A percentile compares a stretch with the other conserved stretches of the same genome.
Evolutionary conservation across 2,329 filamentous ascomycete genomes (phyloP).

Genomic region (Pseudopyricularia javanii): DNA sequence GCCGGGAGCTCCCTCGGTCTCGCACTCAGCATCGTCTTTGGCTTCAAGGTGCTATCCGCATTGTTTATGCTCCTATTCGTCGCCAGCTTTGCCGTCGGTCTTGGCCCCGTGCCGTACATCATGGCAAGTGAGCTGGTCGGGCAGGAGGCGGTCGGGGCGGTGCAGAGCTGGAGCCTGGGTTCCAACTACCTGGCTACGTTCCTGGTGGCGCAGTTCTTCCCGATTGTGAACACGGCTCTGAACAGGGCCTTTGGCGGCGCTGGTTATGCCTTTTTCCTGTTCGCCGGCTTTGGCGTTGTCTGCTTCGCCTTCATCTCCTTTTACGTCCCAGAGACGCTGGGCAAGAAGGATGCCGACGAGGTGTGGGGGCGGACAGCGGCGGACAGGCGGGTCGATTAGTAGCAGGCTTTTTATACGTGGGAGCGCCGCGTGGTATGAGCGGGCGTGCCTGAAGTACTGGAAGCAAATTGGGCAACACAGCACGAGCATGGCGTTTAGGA

Average conservation of each 20-base stretch:
- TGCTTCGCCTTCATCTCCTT: constrained; percentile 61
- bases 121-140: constrained; percentile 83
- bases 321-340: constrained; percentile 78
- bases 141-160: constrained; percentile 79
- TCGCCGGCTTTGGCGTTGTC: constrained; percentile 58
- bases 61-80: constrained; percentile 78
- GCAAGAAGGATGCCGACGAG: constrained; percentile 72
- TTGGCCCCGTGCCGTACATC: constrained; percentile 92
- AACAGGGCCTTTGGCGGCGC: constrained; percentile 51
- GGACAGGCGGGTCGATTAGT: constrained; percentile 33
- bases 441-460: too few relatives aligned
- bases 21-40: constrained; percentile 66
- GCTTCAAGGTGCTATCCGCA: constrained; percentile 64
- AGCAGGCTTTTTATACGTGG: neutral
- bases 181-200: constrained; percentile 89
- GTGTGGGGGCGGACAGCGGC: constrained; percentile 63
- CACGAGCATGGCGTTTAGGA: neutral
- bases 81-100: constrained; percentile 75
- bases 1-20: constrained; percentile 65
- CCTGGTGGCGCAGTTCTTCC: constrained; percentile 89
- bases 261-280: constrained; percentile 87
- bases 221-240: constrained; percentile 65
- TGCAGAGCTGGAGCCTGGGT: constrained; percentile 77
- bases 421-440: too few relatives aligned
- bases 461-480: neutral